Conservation (phyloP, 2,329 filamentous ascomycete species). For the Botrytis byssoidea region DNA sequence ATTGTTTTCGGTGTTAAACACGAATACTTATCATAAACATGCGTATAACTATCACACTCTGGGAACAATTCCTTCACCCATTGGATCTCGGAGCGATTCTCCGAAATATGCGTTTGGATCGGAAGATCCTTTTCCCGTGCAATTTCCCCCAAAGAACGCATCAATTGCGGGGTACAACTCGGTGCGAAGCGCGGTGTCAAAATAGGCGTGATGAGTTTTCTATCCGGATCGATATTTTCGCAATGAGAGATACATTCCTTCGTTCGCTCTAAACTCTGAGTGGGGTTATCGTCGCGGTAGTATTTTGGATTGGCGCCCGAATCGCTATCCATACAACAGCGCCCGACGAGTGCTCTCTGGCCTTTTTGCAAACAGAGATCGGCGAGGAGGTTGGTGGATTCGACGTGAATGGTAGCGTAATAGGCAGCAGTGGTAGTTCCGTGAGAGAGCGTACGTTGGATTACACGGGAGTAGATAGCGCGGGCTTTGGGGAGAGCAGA, state of each 20-base stretch:
- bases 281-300: slow-evolving; percentile 72
- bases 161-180: slow-evolving; percentile 57
- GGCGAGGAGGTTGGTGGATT: slow-evolving; percentile 86
- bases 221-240: slow-evolving; percentile 60
- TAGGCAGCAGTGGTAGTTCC: slow-evolving; percentile 95
- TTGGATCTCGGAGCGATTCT: slow-evolving; percentile 72
- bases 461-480: slow-evolving; percentile 72
- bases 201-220: slow-evolving; percentile 70
- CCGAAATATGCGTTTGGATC: slow-evolving; percentile 86
- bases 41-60: slow-evolving; percentile 60
- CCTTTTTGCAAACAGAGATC: slow-evolving; percentile 76
- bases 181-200: slow-evolving; percentile 73
- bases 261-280: slow-evolving; percentile 56
- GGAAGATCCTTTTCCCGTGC: slow-evolving; percentile 62
- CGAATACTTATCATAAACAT: slow-evolving; percentile 72
- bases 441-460: slow-evolving; percentile 78
- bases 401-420: slow-evolving; percentile 85
- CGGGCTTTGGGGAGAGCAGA: slow-evolving; percentile 60
- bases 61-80: slow-evolving; percentile 73
- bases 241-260: slow-evolving; percentile 64
- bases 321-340: slow-evolving; percentile 90
- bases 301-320: slow-evolving; percentile 58
- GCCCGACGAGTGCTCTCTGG: slow-evolving; percentile 86
- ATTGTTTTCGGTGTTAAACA: slow-evolving; percentile 73
- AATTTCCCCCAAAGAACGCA: slow-evolving; percentile 63